A percentile compares a stretch with the other conserved stretches of the same genome.
These are phyloP conservation scores for Cucumis cinereus DNA, from an alignment of 306 rosid genomes.

Conservation along the genomic window DNA sequence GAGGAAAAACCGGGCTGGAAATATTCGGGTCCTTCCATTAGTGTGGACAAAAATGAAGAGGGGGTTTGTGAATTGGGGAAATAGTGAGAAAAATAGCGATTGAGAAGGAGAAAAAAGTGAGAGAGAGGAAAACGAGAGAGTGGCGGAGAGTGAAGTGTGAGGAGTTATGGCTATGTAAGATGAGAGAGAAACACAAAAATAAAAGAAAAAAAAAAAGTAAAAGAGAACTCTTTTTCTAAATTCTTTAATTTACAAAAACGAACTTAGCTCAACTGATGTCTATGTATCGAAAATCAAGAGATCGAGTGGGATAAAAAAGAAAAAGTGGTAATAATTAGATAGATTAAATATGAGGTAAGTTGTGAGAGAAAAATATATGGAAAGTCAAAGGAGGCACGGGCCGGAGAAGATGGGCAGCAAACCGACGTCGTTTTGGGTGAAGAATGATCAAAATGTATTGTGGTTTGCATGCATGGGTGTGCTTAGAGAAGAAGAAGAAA, in stretches of 20 bases:
- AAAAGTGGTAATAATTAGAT: no score
- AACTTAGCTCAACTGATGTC: no score
- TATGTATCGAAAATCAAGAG: no score
- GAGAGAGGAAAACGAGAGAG: slow-evolving; percentile 21
- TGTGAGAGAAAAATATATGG: no score
- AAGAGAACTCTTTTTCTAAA: not conserved
- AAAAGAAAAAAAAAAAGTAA: not conserved
- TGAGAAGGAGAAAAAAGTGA: slow-evolving; percentile 9
- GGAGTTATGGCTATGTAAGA: slow-evolving; percentile 38
- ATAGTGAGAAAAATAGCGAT: not conserved
- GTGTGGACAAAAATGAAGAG: no score
- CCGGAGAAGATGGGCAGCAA: not conserved
- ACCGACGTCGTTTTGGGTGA: not conserved
- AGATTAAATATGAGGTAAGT: no score
- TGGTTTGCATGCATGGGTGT: not conserved
- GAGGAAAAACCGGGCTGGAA: slow-evolving; percentile 29
- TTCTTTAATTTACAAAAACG: slow-evolving; percentile 14
- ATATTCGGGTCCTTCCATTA: slow-evolving; percentile 59
- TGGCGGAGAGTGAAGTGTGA: slow-evolving; percentile 24
- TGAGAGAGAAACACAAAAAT: slow-evolving; percentile 23
- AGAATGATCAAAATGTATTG: no score
- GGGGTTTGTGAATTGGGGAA: not conserved
- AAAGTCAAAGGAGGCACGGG: not conserved
- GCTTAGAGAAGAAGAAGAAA: not conserved
- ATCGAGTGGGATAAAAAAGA: no score